Conservation (phyloP, 306 rosid genomes). For the Coriaria nepalensis region DNA sequence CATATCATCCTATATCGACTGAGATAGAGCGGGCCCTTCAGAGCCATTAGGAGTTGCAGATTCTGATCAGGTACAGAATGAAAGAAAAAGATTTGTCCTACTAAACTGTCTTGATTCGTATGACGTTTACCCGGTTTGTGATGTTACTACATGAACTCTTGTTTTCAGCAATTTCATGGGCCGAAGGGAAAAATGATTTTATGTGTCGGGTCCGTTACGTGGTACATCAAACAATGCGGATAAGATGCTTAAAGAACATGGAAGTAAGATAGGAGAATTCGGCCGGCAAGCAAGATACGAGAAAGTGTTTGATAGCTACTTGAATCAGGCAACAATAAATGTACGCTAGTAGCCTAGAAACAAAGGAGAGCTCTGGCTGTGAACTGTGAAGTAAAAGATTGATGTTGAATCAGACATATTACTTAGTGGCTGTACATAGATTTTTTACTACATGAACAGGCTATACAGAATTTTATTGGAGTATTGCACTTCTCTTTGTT, state of each 20-base stretch:
- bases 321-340: too few species aligned
- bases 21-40: conserved; percentile 27
- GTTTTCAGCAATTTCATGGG: conserved; percentile 32
- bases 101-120: conserved; percentile 11
- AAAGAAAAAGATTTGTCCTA: conserved; percentile 12
- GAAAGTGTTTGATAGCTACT: too few species aligned
- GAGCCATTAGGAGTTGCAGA: conserved; percentile 17
- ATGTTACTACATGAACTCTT: conserved; percentile 6
- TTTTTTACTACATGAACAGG: too few species aligned
- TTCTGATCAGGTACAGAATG: conserved; percentile 26
- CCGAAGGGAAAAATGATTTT: conserved; percentile 38
- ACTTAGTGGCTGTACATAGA: too few species aligned
- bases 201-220: conserved; percentile 54
- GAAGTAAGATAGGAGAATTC: conserved; percentile 46
- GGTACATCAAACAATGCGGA: conserved; percentile 49
- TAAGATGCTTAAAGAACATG: conserved; percentile 63
- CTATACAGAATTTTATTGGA: too few species aligned
- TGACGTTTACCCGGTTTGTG: neutral
- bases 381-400: too few species aligned
- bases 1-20: conserved; percentile 39
- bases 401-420: too few species aligned
- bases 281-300: conserved; percentile 36
- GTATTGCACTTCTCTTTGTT: too few species aligned
- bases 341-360: too few species aligned
- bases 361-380: too few species aligned